Evolutionary conservation across 2,329 filamentous ascomycete genomes (phyloP).

Genomic region (Aureobasidium sp.): DNA sequence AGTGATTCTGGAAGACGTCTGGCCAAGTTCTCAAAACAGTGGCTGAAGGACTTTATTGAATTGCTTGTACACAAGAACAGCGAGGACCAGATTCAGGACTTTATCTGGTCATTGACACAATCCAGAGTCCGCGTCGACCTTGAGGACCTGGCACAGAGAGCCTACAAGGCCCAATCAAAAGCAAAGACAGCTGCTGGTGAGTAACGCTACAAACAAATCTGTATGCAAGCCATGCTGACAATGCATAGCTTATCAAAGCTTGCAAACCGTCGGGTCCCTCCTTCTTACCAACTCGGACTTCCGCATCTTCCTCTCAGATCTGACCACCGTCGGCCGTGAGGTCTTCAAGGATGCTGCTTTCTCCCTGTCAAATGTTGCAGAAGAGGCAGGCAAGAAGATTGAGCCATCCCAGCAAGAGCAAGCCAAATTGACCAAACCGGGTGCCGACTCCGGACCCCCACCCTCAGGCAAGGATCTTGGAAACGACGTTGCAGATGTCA

Average conservation of each 20-base stretch:
- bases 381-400: conserved; percentile 63
- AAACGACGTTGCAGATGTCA: conserved; percentile 34
- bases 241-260: conserved; percentile 61
- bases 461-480: conserved; percentile 56
- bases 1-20: conserved; percentile 70
- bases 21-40: conserved; percentile 62
- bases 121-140: conserved; percentile 63
- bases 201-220: conserved; percentile 17
- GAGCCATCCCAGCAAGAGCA: conserved; percentile 58
- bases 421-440: conserved; percentile 44
- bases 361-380: conserved; percentile 65
- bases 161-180: conserved; percentile 54
- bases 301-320: conserved; percentile 72
- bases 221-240: conserved; percentile 17
- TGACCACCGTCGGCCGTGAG: conserved; percentile 69
- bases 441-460: conserved; percentile 41
- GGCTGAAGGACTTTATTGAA: conserved; percentile 73
- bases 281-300: conserved; percentile 87
- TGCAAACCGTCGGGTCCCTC: conserved; percentile 76
- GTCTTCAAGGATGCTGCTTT: conserved; percentile 82
- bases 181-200: conserved; percentile 64
- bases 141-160: conserved; percentile 52
- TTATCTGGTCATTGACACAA: conserved; percentile 75
- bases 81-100: conserved; percentile 80
- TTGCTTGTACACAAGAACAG: conserved; percentile 74